Base-by-base conservation (phyloP, 129 eudicot species). In the Ambrosia trifida region DNA sequence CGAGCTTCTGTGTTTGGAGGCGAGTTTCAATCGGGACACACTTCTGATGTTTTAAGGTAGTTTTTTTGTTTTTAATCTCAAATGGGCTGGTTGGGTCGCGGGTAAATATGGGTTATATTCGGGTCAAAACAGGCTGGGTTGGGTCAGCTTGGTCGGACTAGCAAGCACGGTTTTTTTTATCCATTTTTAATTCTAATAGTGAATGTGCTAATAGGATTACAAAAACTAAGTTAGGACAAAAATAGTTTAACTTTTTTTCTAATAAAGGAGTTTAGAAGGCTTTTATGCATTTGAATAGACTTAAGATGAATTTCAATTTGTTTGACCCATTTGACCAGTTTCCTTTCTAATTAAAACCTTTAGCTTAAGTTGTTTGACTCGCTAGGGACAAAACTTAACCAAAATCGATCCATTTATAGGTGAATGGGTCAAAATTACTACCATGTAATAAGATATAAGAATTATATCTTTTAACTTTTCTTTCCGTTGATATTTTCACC, bases 1-100 rank as follows among this genome's bases (percentile, higher is more conserved):
- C 80, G 86, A 61, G 81, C 98, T 40, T 89, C 96, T 57, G 95
- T 89, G 3, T 93, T 93, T 83, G 98, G 98, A 46, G 96, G 96
- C 30, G 95, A 89, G 83, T 89, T 87, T 78, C 98, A 93, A 74
- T 89, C 91, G 7, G 96, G 98, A 57, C 95, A 93, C 72, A 89
- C 98, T 70, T 75, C 92, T 70, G 98, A 93, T 70, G 96, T 93
- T 54, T 59, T 87, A 33, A 89, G 96, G 98, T 89, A 76, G 24
- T 64, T 74, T 53, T 46, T 51, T 58, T 70, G 28, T 24, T 24
- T 24, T 24, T 24, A 24, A 52, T 14, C 30, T 12, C 40, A 59
- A 36, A 38, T 13, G 49, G 68, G n/a, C 50, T 33, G 49, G 31
- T 63, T 38, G 32, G 50, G n/a, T 35, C 36, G 16, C 31, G 11